phyloP scores from a whole-genome alignment of 2,329 filamentous ascomycete genomes.

The Colletotrichum sp. region DNA sequence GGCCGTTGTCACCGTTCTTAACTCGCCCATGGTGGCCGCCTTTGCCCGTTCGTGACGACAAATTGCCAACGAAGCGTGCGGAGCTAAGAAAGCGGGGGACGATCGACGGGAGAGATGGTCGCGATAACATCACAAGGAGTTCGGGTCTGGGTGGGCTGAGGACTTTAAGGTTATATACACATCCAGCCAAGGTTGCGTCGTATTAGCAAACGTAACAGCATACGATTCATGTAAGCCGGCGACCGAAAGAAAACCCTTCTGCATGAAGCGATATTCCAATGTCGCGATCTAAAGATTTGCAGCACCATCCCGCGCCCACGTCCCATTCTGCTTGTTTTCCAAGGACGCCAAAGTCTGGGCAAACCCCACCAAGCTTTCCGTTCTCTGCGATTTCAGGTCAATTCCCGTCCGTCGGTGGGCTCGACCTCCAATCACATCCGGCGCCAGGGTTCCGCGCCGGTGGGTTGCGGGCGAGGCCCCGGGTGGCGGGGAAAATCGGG shows the following conservation, averaged over 20 bases:
- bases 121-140: background rate
- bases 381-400: background rate
- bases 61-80: background rate
- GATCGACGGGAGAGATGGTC: background rate
- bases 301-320: background rate
- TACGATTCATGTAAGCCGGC: background rate
- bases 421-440: background rate
- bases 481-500: background rate
- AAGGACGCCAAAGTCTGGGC: conserved; percentile 16
- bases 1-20: background rate
- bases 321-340: background rate
- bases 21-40: background rate
- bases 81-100: background rate
- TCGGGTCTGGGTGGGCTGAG: background rate
- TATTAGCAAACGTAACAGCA: background rate
- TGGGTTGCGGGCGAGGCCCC: background rate
- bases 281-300: conserved; percentile 9
- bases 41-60: background rate
- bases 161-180: conserved; percentile 5
- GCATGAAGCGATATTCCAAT: background rate
- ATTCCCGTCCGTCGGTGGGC: background rate
- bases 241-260: background rate
- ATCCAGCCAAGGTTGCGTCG: background rate
- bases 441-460: background rate
- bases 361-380: background rate